Base-by-base conservation (phyloP, 2,329 filamentous ascomycete species). In the Diaporthe australafricana region DNA sequence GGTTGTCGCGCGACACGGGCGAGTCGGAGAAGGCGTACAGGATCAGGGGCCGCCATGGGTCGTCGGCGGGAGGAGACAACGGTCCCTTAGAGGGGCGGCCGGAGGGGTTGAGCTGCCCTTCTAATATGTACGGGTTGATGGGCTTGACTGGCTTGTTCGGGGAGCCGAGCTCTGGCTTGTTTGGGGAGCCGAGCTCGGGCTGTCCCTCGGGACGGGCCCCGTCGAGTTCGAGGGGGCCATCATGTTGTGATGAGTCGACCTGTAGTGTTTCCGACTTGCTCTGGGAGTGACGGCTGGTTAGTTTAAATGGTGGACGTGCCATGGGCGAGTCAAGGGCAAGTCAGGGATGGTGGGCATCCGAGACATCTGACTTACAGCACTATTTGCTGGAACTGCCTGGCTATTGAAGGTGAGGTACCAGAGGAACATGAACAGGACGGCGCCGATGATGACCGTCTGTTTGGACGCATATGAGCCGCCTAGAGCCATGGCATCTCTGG, bases 21-120 rank as follows among this genome's bases (percentile, higher is more conserved):
- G 80, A 80, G 71, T 84, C 81, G 35, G 78, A 76, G 74, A 80
- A 83, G 53, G 78, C 79, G 60, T 83, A 83, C 3, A 81, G 73
- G 50, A 83, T 78, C 30, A 83, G 75, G 2, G 77, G 77, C 8
- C 73, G 71, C 70, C 70, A 73, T 45, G 70, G 60, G 67, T 74
- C 72, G 72, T 72, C 72, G 53, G 60, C 70, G 3, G 72, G 72
- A 3, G 72, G 70, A 5, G 72, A 72, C 22, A 74, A 70, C n/a
- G 72, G 72, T 7, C 72, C 72, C 38, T 72, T 70, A 52, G 71
- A 40, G 5, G 42, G 16, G 22, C 72, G 72, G 50, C 72, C 72
- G 3, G 70, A 72, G 35, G 72, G 72, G 65, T 73, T 73, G 42
- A 73, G 72, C 27, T 73, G 72, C 42, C 63, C 70, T 45, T 73